Evolutionary conservation across 2,329 filamentous ascomycete species (phyloP).

Genomic region (Byssothecium circinans): DNA sequence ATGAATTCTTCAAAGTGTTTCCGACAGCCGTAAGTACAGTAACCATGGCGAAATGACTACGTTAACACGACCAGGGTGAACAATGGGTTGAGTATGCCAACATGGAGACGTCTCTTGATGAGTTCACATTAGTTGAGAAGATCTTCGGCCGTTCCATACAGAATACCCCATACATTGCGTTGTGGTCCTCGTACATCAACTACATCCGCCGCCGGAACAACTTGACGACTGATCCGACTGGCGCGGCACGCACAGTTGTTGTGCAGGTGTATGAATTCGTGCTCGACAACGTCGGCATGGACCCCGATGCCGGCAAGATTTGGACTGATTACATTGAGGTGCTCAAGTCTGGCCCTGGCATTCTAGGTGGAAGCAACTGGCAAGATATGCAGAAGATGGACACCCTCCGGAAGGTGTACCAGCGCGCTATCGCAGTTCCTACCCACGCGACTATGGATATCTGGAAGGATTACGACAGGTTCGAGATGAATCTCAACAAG

Average conservation of each 20-base stretch:
- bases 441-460: constrained; percentile 79
- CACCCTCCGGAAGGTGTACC: constrained; percentile 85
- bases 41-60: constrained; percentile 7
- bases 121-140: constrained; percentile 76
- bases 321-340: constrained; percentile 97
- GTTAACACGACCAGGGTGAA: constrained; percentile 72
- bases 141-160: constrained; percentile 82
- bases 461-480: constrained; percentile 98
- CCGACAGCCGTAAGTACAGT: constrained; percentile 77
- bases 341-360: constrained; percentile 82
- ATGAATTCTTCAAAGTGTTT: constrained; percentile 84
- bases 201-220: constrained; percentile 93
- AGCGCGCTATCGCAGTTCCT: constrained; percentile 84
- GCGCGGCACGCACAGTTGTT: constrained; percentile 76
- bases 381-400: constrained; percentile 99
- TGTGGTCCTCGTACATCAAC: constrained; percentile 93
- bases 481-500: constrained; percentile 93
- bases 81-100: constrained; percentile 87
- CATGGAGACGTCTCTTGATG: constrained; percentile 86
- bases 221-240: constrained; percentile 74
- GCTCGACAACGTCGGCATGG: constrained; percentile 83
- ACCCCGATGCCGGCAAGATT: constrained; percentile 84
- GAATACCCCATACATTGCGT: constrained; percentile 75
- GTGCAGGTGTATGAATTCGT: constrained; percentile 91
- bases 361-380: constrained; percentile 83